These are phyloP conservation scores for Aspergillus sclerotiicarbonarius DNA, from an alignment of 495 filamentous ascomycete species.

Conservation along the genomic window DNA sequence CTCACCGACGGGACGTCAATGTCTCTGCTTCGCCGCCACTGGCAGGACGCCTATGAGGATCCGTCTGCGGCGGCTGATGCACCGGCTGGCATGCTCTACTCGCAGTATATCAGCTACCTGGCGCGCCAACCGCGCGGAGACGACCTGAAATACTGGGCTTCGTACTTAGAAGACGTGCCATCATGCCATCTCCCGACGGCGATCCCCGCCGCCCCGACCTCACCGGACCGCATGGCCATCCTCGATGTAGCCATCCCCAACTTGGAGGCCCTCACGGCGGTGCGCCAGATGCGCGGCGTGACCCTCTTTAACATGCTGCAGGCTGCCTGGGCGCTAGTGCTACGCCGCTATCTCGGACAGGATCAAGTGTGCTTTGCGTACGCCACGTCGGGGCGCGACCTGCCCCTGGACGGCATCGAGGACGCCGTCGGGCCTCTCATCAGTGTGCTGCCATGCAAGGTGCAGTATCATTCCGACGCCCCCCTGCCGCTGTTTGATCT, in stretches of 20 bases:
- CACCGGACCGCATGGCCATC: not conserved
- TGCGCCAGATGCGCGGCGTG: slow-evolving; percentile 6
- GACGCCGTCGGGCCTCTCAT: slow-evolving; percentile 6
- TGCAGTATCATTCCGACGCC: no score
- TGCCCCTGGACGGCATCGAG: slow-evolving; percentile 8
- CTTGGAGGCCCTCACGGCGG: slow-evolving; percentile 11
- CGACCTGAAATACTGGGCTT: not conserved
- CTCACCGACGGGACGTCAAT: not conserved
- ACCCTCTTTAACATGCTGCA: slow-evolving; percentile 20
- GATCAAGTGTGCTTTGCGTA: slow-evolving; percentile 46
- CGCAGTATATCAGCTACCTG: not conserved
- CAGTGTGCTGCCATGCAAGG: no score
- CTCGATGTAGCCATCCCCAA: not conserved
- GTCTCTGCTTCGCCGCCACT: not conserved
- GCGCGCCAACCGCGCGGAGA: not conserved
- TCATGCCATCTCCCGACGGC: not conserved
- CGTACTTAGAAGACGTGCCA: not conserved
- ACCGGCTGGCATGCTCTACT: not conserved
- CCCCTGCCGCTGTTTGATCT: no score
- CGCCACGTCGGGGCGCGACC: slow-evolving; percentile 10
- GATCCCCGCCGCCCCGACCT: not conserved
- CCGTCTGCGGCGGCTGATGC: not conserved
- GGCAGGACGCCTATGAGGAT: not conserved
- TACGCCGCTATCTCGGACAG: slow-evolving; percentile 41
- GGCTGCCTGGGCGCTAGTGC: slow-evolving; percentile 42